Evolutionary conservation across 2,329 filamentous ascomycete species (phyloP).

Genomic region (Myriosclerotinia scirpicola): DNA sequence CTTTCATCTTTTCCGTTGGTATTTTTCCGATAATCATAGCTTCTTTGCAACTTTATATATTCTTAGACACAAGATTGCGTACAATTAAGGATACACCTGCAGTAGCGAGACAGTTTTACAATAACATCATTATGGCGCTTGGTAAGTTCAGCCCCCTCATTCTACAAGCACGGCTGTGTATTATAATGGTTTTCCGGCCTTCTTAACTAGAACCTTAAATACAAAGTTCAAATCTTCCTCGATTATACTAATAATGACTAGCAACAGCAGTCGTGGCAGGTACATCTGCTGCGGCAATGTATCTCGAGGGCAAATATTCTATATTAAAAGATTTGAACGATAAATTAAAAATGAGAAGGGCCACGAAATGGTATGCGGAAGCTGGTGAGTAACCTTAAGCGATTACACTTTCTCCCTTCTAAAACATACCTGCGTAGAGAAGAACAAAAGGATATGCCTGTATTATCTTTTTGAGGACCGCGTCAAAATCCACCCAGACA

Average conservation of each 20-base stretch:
- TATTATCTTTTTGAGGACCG: conserved; percentile 66
- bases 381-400: conserved; percentile 46
- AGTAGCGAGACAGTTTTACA: background rate
- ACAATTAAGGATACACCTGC: background rate
- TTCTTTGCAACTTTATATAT: background rate
- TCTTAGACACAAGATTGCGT: background rate
- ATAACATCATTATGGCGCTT: conserved; percentile 6
- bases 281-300: conserved; percentile 51
- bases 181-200: background rate
- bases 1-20: background rate
- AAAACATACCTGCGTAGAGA: background rate
- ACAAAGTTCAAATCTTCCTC: background rate
- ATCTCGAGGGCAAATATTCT: conserved; percentile 70
- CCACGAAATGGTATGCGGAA: conserved; percentile 48
- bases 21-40: background rate
- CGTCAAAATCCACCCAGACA: conserved; percentile 52
- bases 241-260: conserved; percentile 18
- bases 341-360: conserved; percentile 47
- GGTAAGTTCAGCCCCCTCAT: background rate
- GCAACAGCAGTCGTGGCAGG: conserved; percentile 38
- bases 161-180: background rate
- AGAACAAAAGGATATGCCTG: conserved; percentile 54
- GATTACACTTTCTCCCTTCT: background rate
- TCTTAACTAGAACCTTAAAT: background rate
- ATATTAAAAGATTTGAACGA: conserved; percentile 58